These are phyloP conservation scores for Alternaria solani DNA, from an alignment of 2,329 filamentous ascomycete species.

Conservation along the genomic window DNA sequence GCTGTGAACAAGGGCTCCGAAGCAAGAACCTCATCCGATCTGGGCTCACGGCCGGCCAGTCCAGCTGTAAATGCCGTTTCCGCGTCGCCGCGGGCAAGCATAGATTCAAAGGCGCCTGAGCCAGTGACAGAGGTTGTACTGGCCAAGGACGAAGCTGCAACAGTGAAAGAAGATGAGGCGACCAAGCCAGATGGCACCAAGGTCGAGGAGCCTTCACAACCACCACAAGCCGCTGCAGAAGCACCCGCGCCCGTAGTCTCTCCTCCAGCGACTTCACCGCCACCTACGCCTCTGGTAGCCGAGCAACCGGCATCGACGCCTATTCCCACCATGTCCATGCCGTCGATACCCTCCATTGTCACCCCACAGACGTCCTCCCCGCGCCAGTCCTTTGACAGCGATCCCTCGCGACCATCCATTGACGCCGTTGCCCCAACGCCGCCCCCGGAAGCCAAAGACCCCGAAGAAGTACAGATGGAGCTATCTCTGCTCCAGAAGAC, in stretches of 20 bases:
- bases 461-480: constrained; percentile 52
- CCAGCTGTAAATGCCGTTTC: constrained; percentile 43
- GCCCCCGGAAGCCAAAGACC: constrained; percentile 40
- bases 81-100: constrained; percentile 55
- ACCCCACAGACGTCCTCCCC: constrained; percentile 40
- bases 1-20: constrained; percentile 77
- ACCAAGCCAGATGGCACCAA: constrained; percentile 22
- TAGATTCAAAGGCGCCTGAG: constrained; percentile 52
- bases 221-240: constrained; percentile 41
- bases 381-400: constrained; percentile 46
- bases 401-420: constrained; percentile 40
- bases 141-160: constrained; percentile 11
- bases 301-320: constrained; percentile 49
- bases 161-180: constrained; percentile 25
- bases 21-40: constrained; percentile 58
- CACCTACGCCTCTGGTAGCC: constrained; percentile 31
- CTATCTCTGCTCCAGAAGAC: constrained; percentile 60
- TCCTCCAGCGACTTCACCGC: constrained; percentile 21
- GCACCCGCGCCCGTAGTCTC: constrained; percentile 16
- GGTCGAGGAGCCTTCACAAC: constrained; percentile 22
- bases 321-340: constrained; percentile 42
- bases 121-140: constrained; percentile 17
- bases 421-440: constrained; percentile 42
- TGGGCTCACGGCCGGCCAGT: constrained; percentile 63
- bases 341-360: constrained; percentile 42